Percentiles rank a stretch among this genome's conserved stretches.
Evolutionary conservation across 176 grass and related monocot genomes (phyloP).

Genomic region (Oryza meridionalis): DNA sequence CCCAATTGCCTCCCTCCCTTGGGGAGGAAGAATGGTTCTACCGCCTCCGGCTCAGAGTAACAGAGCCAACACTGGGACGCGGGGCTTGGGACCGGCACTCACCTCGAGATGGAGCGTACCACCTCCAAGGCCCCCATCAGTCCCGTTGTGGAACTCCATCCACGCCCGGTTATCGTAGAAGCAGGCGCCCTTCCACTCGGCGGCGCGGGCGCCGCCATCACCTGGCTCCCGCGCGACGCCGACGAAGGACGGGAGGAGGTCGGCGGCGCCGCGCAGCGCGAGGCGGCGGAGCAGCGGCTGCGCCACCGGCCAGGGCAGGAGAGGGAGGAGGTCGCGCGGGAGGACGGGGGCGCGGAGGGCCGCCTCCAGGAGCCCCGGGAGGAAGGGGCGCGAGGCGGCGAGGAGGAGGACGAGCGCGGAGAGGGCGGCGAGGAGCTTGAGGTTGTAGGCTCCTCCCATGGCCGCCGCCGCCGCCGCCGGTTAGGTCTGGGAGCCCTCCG

Average conservation of each 20-base stretch:
- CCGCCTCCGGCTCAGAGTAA: not conserved
- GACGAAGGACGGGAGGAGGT: conserved; percentile 86
- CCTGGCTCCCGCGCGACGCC: conserved; percentile 51
- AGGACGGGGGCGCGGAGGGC: conserved; percentile 52
- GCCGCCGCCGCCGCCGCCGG: conserved; percentile 10
- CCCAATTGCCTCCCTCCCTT: not conserved
- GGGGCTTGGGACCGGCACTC: not conserved
- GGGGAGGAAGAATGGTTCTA: not conserved
- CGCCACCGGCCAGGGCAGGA: conserved; percentile 59
- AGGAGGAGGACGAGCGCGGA: conserved; percentile 11
- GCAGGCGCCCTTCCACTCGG: conserved; percentile 92
- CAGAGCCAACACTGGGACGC: not conserved
- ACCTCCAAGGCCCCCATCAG: conserved; percentile 43
- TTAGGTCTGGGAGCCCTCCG: not conserved
- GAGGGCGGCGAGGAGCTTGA: conserved; percentile 41
- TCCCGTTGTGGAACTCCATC: conserved; percentile 65
- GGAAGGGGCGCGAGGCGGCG: conserved; percentile 23
- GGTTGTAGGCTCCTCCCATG: conserved; percentile 44
- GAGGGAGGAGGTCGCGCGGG: conserved; percentile 69
- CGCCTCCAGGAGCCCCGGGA: not conserved
- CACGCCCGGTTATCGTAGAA: conserved; percentile 85
- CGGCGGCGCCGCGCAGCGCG: conserved; percentile 57
- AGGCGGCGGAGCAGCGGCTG: conserved; percentile 69
- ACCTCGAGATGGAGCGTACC: conserved; percentile 68
- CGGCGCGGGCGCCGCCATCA: conserved; percentile 11